phyloP scores from a whole-genome alignment of 352 stramenopile genomes.

The Thalassiosira exigua region DNA sequence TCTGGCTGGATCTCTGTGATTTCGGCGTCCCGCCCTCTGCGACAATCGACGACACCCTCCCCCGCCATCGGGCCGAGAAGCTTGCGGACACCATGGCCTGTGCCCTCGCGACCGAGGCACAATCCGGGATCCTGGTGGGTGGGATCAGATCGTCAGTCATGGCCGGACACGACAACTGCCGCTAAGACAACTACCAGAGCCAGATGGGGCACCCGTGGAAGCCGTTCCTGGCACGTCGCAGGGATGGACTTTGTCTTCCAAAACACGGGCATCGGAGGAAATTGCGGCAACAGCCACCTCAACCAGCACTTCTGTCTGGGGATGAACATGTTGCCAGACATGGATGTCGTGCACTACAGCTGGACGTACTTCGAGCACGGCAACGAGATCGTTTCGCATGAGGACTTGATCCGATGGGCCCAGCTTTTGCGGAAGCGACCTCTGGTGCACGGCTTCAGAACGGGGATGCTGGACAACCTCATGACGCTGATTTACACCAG shows the following conservation, averaged over 20 bases:
- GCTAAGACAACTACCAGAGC: constrained; percentile 59
- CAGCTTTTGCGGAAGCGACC: constrained; percentile 56
- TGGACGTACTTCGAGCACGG: constrained; percentile 63
- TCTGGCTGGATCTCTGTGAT: constrained; percentile 48
- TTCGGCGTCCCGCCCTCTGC: too few relatives aligned
- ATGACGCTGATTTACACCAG: too few relatives aligned
- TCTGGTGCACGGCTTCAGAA: constrained; percentile 48
- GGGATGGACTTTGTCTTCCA: constrained; percentile 56
- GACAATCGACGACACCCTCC: neutral
- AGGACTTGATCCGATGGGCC: constrained; percentile 53
- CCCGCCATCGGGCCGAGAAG: constrained; percentile 1
- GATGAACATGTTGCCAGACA: constrained; percentile 53
- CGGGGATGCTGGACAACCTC: too few relatives aligned
- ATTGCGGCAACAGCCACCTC: constrained; percentile 41
- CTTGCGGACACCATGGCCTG: constrained; percentile 20
- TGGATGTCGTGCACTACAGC: constrained; percentile 58
- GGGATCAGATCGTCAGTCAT: constrained; percentile 49
- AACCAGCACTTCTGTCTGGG: constrained; percentile 60
- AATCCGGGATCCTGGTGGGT: constrained; percentile 49
- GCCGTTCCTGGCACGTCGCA: constrained; percentile 50
- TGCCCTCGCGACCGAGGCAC: constrained; percentile 20
- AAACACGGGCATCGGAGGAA: constrained; percentile 54
- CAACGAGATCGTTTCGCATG: constrained; percentile 1
- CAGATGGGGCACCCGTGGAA: constrained; percentile 51
- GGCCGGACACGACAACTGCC: constrained; percentile 57